These are phyloP conservation scores for Trichoderma reesei DNA, from an alignment of 495 filamentous ascomycete genomes.

Conservation along the genomic window DNA sequence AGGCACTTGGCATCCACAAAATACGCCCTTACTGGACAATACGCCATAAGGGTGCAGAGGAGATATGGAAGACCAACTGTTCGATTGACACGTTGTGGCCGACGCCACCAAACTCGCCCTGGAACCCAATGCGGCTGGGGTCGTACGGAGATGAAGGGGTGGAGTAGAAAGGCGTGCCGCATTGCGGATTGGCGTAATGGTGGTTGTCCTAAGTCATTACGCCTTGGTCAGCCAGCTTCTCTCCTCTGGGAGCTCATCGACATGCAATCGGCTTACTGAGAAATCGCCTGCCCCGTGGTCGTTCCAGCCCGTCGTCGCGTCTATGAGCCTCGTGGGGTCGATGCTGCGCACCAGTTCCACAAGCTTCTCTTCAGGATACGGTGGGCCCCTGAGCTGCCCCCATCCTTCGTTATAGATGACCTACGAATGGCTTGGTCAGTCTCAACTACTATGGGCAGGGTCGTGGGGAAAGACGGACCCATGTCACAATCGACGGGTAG, in stretches of 20 bases:
- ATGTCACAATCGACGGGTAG: constrained; percentile 49
- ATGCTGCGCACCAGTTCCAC: constrained; percentile 42
- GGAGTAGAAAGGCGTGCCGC: constrained; percentile 56
- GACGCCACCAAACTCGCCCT: constrained; percentile 60
- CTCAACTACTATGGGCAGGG: not conserved
- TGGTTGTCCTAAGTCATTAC: constrained; percentile 48
- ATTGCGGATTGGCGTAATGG: constrained; percentile 62
- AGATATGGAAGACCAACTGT: constrained; percentile 17
- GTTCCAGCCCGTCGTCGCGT: constrained; percentile 51
- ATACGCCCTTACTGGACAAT: too few relatives aligned
- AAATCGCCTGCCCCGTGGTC: constrained; percentile 54
- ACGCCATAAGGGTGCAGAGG: not conserved
- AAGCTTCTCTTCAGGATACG: constrained; percentile 45
- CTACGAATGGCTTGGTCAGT: constrained; percentile 18
- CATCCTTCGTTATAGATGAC: constrained; percentile 66
- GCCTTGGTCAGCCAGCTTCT: constrained; percentile 4
- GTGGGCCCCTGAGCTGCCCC: constrained; percentile 43
- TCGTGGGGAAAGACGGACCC: constrained; percentile 21
- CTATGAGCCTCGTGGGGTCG: constrained; percentile 52
- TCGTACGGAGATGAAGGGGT: constrained; percentile 47
- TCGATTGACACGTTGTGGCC: constrained; percentile 51
- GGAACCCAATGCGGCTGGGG: constrained; percentile 49
- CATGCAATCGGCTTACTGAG: constrained; percentile 18
- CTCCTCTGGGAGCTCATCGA: constrained; percentile 13
- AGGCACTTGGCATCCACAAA: not conserved